These are phyloP conservation scores for Desmodesmus armatus DNA, from an alignment of 139 green algal genomes.

Conservation along the genomic window DNA sequence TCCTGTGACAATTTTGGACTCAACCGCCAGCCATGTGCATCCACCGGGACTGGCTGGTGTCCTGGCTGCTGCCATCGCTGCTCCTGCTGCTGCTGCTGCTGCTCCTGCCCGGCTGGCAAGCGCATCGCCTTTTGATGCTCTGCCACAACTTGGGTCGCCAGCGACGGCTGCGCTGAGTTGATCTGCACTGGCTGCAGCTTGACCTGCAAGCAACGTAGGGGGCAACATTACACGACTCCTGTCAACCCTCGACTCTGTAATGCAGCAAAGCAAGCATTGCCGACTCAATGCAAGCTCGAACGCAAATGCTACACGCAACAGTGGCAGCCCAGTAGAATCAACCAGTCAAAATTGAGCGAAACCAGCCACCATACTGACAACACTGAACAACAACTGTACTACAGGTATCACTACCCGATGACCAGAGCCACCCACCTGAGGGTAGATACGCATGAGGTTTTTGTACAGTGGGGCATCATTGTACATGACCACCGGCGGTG, in stretches of 20 bases:
- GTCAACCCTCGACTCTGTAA: no score
- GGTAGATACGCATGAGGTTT: neutral
- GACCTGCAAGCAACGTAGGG: slow-evolving; percentile 1
- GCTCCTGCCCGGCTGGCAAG: neutral
- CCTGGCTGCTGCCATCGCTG: neutral
- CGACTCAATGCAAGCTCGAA: no score
- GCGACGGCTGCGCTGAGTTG: slow-evolving; percentile 35
- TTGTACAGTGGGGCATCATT: slow-evolving; percentile 13
- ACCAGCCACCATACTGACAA: no score
- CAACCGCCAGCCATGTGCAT: no score
- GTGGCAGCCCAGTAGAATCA: no score
- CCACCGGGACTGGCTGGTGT: neutral
- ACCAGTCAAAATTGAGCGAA: no score
- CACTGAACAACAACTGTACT: neutral
- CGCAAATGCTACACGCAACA: no score
- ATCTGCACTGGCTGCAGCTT: slow-evolving; percentile 15
- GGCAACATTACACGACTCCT: neutral
- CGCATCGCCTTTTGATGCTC: slow-evolving; percentile 17
- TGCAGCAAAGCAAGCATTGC: no score
- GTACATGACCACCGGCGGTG: slow-evolving; percentile 12
- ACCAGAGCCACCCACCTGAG: neutral
- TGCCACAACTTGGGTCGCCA: slow-evolving; percentile 29
- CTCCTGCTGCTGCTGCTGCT: slow-evolving; percentile 17
- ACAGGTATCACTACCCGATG: neutral
- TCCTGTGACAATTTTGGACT: no score